Base-by-base conservation (phyloP, 1,139 yeast species). In the Casaregolazyma suthepensis region DNA sequence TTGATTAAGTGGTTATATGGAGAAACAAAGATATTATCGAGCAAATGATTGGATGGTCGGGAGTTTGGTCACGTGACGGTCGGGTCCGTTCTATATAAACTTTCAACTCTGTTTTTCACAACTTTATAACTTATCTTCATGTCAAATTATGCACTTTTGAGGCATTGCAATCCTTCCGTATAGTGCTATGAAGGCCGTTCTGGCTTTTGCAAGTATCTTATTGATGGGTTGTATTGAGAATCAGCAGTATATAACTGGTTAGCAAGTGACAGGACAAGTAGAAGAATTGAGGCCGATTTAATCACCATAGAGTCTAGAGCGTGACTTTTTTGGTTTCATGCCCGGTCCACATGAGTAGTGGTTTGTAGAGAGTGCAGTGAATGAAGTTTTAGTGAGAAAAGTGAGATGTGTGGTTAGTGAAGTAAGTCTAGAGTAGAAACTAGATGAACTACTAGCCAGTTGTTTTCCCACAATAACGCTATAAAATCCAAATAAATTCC, bases 241-340 rank as follows among this genome's bases (percentile, higher is more conserved):
- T 37, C 43, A 26, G 20, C 10, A n/a, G 35, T 40, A 12, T 43
- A 43, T n/a, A n/a, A 38, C 50, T 29, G 43, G 22, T 38, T 47
- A 22, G 42, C 26, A 18, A 45, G 48, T 45, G 31, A 18, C 40
- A 18, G 40, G 42, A 29, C 13, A 15, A n/a, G 45, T 48, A 51
- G 47, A 29, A 49, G 52, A 49, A 37, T 37, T 37, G 35, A 51
- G 31, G 57, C 49, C 61, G 58, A 56, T 45, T 57, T 58, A 57
- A 58, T 58, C 60, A 52, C 60, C 60, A 51, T 46, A 43, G 50
- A 44, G 54, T 42, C 44, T 13, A 15, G 9, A n/a, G 44, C 6
- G 35, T 31, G 46, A 49, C 26, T 43, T 29, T 35, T 46, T 47
- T 53, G 60, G 60, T 53, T 57, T 57, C 60, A 57, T 57, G 51